Percentiles rank a stretch among this genome's conserved stretches.
These are phyloP conservation scores for Dendrobium huoshanense DNA, from an alignment of 106 monocot genomes.

Conservation along the genomic window DNA sequence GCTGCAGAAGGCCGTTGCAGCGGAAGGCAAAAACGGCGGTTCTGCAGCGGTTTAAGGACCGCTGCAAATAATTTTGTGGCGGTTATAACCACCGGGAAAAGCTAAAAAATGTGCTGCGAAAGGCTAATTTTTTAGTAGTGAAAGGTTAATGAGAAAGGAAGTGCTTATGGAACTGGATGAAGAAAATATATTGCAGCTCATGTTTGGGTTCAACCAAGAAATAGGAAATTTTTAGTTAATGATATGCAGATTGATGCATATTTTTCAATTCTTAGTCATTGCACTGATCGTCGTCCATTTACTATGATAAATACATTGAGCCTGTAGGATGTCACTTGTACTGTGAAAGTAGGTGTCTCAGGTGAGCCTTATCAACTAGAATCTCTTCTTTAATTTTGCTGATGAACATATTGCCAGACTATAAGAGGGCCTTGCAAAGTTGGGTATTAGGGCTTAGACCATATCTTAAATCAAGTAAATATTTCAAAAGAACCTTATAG, in stretches of 20 bases:
- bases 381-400: neutral
- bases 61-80: too few species aligned
- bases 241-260: slow-evolving; percentile 84
- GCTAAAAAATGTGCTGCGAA: too few species aligned
- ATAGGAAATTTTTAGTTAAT: slow-evolving; percentile 78
- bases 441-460: slow-evolving; percentile 79
- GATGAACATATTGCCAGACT: neutral
- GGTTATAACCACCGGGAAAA: too few species aligned
- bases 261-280: slow-evolving; percentile 80
- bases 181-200: slow-evolving; percentile 88
- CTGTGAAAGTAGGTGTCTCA: slow-evolving; percentile 91
- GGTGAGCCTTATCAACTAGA: slow-evolving; percentile 24
- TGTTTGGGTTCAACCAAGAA: slow-evolving; percentile 86
- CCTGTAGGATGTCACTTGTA: slow-evolving; percentile 81
- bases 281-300: slow-evolving; percentile 84
- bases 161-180: slow-evolving; percentile 88
- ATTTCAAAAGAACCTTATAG: neutral
- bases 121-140: too few species aligned
- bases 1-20: too few species aligned
- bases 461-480: slow-evolving; percentile 81
- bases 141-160: slow-evolving; percentile 85
- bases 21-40: too few species aligned
- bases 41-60: too few species aligned
- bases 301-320: slow-evolving; percentile 77
- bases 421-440: slow-evolving; percentile 83